Evolutionary conservation across 2,329 filamentous ascomycete genomes (phyloP), one percentile per base, ranked within the genome.

Genomic region (Sarocladiaceae sp.): DNA sequence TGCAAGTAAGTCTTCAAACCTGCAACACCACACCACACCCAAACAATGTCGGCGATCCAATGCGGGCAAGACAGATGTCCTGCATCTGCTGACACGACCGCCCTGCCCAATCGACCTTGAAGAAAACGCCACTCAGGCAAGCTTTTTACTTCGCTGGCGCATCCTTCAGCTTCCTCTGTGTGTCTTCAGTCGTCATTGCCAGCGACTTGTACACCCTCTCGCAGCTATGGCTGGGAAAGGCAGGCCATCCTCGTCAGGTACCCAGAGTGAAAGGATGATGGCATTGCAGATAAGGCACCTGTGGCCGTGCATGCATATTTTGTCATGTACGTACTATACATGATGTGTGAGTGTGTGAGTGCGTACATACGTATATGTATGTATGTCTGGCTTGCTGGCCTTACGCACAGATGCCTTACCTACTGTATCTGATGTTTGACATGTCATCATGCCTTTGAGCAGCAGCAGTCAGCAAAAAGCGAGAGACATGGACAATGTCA

Each of bases 331-430:
- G 17, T 23, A 10, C 5, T 40, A n/a, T 23, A 8, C 37, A 22
- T 6, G 11, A 10, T 18, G 20, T 7, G 20, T 7, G 5, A 22
- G 6, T 23, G 17, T n/a, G 15, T 10, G 8, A 17, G 12, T 8
- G 6, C 17, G 37, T 40, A 44, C 40, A 4, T 44, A 25, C 40
- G 17, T 20, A n/a, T 12, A 44, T 26, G 40, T 44, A 33, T 26
- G 26, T 31, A 48, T 48, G 44, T 48, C 44, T 48, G 25, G 26
- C 44, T 33, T 29, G 44, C 20, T 44, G 20, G 22, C 40, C 10
- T 28, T 12, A 48, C 26, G 44, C 44, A 48, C 44, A 33, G 44
- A 20, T 48, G 44, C 44, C 44, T 48, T 48, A 48, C 26, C 26
- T 48, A 28, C 44, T 28, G 31, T 48, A 48, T n/a, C 26, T 42